These are phyloP conservation scores for Paecilomyces niveus DNA, from an alignment of 2,329 filamentous ascomycete genomes.

Conservation along the genomic window DNA sequence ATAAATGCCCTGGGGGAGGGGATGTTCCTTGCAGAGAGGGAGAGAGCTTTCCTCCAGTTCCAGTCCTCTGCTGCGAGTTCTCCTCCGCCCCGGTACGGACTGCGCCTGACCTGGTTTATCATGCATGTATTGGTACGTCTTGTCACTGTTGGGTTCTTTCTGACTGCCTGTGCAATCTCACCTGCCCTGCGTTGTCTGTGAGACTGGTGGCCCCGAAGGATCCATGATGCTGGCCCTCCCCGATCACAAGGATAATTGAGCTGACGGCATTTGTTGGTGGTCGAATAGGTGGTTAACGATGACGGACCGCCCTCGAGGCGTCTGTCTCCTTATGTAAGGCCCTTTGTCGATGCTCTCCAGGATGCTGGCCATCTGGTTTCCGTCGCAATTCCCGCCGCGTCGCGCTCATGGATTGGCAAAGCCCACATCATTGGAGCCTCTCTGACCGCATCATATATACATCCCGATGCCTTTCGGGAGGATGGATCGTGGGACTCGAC, in stretches of 20 bases:
- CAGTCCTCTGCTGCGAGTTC: neutral
- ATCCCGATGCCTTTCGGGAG: constrained; percentile 47
- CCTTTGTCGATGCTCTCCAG: constrained; percentile 61
- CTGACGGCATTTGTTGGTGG: neutral
- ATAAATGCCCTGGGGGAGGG: neutral
- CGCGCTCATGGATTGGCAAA: constrained; percentile 94
- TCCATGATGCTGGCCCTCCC: neutral
- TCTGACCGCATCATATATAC: constrained; percentile 73
- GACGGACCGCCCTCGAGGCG: constrained; percentile 67
- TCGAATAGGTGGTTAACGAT: constrained; percentile 51
- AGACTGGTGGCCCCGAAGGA: neutral
- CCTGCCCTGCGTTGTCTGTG: neutral
- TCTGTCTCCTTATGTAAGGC: constrained; percentile 68
- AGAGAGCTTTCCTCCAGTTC: neutral
- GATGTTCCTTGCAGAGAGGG: neutral
- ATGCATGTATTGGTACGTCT: constrained; percentile 43
- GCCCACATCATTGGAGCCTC: constrained; percentile 86
- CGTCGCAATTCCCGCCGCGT: constrained; percentile 77
- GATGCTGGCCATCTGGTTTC: constrained; percentile 71
- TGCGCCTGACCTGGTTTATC: constrained; percentile 1
- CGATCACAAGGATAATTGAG: neutral
- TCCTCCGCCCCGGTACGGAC: neutral
- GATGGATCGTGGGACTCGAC: constrained; percentile 46
- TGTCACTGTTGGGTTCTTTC: constrained; percentile 6
- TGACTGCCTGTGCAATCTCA: neutral